phyloP scores from a whole-genome alignment of 225 moss, liverwort and hornwort species.

The Pleurozium schreberi region DNA sequence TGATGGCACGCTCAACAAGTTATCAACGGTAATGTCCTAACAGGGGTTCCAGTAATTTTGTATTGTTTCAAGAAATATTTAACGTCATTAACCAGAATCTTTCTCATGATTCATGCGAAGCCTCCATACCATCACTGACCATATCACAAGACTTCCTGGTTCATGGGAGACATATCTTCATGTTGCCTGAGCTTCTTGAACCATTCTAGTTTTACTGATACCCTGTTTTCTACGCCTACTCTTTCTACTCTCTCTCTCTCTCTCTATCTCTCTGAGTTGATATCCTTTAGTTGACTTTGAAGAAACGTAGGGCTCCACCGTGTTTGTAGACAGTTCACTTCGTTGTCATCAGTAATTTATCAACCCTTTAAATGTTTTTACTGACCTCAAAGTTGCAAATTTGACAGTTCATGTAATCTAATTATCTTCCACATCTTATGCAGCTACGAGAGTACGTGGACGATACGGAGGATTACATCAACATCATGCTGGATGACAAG shows the following conservation, averaged over 20 bases:
- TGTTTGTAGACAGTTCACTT: background rate
- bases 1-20: conserved; percentile 97
- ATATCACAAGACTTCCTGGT: too few species aligned
- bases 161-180: background rate
- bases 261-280: background rate
- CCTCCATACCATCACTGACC: background rate
- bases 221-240: background rate
- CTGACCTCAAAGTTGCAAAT: background rate
- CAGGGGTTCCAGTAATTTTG: background rate
- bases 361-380: background rate
- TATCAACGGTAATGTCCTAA: conserved; percentile 55
- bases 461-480: conserved; percentile 98
- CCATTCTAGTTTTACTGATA: background rate
- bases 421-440: background rate
- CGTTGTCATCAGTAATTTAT: background rate
- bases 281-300: background rate
- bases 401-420: background rate
- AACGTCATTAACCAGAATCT: background rate
- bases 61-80: background rate
- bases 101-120: background rate
- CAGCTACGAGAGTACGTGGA: conserved; percentile 97
- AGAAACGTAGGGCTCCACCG: background rate
- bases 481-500: conserved; percentile 99
- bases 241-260: background rate
- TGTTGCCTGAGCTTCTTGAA: background rate